A percentile compares a stretch with the other conserved stretches of the same genome.
These are phyloP conservation scores for Botryotinia globosa DNA, from an alignment of 2,329 filamentous ascomycete genomes.

Conservation along the genomic window DNA sequence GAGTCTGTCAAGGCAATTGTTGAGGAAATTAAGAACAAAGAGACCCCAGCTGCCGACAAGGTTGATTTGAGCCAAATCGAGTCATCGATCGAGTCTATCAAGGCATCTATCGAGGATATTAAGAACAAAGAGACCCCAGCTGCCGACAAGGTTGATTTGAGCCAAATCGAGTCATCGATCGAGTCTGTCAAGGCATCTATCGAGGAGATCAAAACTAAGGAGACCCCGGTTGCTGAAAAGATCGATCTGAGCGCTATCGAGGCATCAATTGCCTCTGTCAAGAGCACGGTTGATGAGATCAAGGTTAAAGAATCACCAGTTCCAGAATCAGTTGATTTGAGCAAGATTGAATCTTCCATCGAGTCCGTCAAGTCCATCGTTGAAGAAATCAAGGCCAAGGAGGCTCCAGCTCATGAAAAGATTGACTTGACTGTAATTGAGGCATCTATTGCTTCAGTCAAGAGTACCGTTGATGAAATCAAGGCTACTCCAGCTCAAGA, in stretches of 20 bases:
- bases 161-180: neutral
- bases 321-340: neutral
- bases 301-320: conserved; percentile 15
- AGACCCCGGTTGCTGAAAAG: conserved; percentile 19
- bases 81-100: conserved; percentile 7
- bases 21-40: conserved; percentile 26
- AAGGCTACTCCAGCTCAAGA: conserved; percentile 22
- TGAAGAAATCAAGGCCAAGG: conserved; percentile 28
- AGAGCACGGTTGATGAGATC: conserved; percentile 20
- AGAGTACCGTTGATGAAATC: conserved; percentile 22
- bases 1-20: conserved; percentile 14
- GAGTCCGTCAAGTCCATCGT: conserved; percentile 23
- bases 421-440: conserved; percentile 25
- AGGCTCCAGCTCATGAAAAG: conserved; percentile 21
- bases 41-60: conserved; percentile 17
- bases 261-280: conserved; percentile 18
- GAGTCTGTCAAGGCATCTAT: conserved; percentile 9
- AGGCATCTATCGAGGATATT: neutral
- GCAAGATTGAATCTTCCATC: conserved; percentile 17
- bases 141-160: neutral
- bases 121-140: neutral
- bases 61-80: neutral
- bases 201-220: conserved; percentile 15
- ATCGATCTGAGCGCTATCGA: conserved; percentile 24
- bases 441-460: conserved; percentile 24